Base-by-base conservation (phyloP, 352 stramenopile genomes). In the Phytophthora melonis region DNA sequence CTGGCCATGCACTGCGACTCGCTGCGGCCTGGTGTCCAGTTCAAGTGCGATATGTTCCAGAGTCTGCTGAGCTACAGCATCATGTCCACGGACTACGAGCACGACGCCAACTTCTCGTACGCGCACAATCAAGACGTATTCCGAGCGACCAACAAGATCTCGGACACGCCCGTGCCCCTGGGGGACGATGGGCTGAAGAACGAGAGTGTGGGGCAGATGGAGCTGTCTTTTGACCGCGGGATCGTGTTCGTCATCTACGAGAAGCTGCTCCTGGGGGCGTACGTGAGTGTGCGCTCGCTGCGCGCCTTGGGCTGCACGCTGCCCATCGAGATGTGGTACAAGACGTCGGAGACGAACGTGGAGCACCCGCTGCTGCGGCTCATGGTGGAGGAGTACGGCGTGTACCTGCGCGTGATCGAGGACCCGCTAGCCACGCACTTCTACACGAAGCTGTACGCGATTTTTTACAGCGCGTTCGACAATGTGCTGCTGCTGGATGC, bases 1-100 rank as follows among this genome's bases (percentile, higher is more conserved):
- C 74, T 95, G 62, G 60, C 70, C 13, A 91, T 90, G 83, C 77
- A 87, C 72, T 94, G 87, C 67, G 74, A 89, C 66, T 93, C 86
- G 34, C 67, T 90, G 18, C 68, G 79, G 10, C 66, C 71, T 0
- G 70, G 77, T 11, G 77, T 89, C 62, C 47, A 71, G 14, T 87
- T 92, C 64, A 78, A 78, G 61, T 93, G 87, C 60, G 62, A 80
- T 60, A 82, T 89, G 68, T 90, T 89, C 66, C 73, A 79, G 50
- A 80, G 79, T 36, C 76, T 94, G 53, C 70, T 91, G 56, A 80
- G 75, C 43, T 93, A 91, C 70, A 78, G 65, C 43, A 80, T 81
- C 34, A 56, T 80, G 25, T 85, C 87, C 0, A 85, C 79, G 11
- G 77, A 79, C 10, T 94, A 94, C 63, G 66, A 70, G 18, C 85